Evolutionary conservation across 2,329 filamentous ascomycete genomes (phyloP), one percentile per base, ranked within the genome.

Genomic region (Cryphonectria parasitica): DNA sequence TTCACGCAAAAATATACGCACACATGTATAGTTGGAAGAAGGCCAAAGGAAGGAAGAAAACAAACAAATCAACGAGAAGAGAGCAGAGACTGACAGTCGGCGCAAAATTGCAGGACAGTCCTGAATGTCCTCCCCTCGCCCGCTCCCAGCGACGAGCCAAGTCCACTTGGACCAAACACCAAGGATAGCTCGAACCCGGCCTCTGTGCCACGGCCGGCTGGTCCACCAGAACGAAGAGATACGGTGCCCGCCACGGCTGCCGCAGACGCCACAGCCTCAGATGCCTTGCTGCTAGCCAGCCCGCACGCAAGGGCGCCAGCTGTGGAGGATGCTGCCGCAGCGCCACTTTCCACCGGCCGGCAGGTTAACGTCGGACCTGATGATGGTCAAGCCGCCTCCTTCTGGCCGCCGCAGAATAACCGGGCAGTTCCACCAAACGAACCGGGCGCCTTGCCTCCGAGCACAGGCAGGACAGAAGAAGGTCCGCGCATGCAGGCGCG

Each of bases 101-200:
- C 5, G 17, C 65, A 25, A 36, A 25, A 36, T 52, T 28, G 58
- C 69, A 74, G 73, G 73, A n/a, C 69, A 66, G 68, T 73, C 62
- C 56, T 73, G 69, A 70, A 73, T 71, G 81, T 87, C 28, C 83
- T 91, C 65, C 88, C 89, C 8, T 91, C 90, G 19, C 89, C 90
- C 43, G 85, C 89, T 17, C 85, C 87, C 15, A 91, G 88, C 76
- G 87, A 91, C 73, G 88, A 90, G 72, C 81, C 83, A 22, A 88
- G 86, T 75, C 86, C 86, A 34, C 77, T 78, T 72, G 71, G 79
- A 69, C 76, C 80, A 71, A 78, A 75, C 69, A 65, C 77, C 74
- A 72, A 75, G 76, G 77, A 82, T 71, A 81, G 80, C 75, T 76
- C 83, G 73, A 75, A 76, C 74, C 69, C 71, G 66, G 41, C 58